phyloP scores from a whole-genome alignment of 768 basidiomycete species.

The Termitomyces sp. region DNA sequence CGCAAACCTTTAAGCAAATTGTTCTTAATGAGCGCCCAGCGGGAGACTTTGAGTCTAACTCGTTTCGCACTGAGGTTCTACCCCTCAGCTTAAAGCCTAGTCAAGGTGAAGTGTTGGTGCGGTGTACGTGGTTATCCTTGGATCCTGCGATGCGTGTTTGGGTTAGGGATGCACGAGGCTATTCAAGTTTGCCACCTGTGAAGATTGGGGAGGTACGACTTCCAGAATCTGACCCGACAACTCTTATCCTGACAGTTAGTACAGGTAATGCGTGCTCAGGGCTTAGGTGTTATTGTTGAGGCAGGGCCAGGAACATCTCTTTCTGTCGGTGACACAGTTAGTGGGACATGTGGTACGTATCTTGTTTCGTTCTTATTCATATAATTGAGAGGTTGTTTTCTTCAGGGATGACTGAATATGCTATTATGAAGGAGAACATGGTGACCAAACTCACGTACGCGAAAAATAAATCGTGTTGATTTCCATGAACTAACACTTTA shows the following conservation, averaged over 20 bases:
- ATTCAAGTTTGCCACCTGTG: slow-evolving; percentile 56
- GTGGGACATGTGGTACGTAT: slow-evolving; percentile 55
- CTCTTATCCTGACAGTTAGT: neutral
- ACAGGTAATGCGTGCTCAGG: slow-evolving; percentile 73
- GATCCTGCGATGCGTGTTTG: slow-evolving; percentile 92
- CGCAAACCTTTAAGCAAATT: slow-evolving; percentile 55
- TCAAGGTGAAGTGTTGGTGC: slow-evolving; percentile 61
- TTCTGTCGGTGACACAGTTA: slow-evolving; percentile 68
- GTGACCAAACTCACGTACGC: slow-evolving; percentile 58
- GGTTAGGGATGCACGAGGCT: slow-evolving; percentile 70
- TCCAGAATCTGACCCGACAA: neutral
- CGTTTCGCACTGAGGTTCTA: slow-evolving; percentile 63
- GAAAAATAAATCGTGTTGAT: neutral
- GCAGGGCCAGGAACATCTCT: slow-evolving; percentile 54
- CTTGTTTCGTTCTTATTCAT: neutral
- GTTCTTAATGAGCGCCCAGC: slow-evolving; percentile 76
- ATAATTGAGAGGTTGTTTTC: neutral
- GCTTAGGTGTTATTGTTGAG: slow-evolving; percentile 65
- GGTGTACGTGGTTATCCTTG: slow-evolving; percentile 74
- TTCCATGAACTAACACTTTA: neutral
- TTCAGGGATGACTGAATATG: slow-evolving; percentile 79
- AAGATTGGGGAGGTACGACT: slow-evolving; percentile 58
- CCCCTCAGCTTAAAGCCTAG: slow-evolving; percentile 55
- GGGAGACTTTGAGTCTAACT: slow-evolving; percentile 65
- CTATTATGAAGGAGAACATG: slow-evolving; percentile 52